Percentiles rank a stretch among this genome's conserved stretches.
These are phyloP conservation scores for Rhododendron ferrugineum DNA, from an alignment of 148 eudicot species.

Conservation along the genomic window DNA sequence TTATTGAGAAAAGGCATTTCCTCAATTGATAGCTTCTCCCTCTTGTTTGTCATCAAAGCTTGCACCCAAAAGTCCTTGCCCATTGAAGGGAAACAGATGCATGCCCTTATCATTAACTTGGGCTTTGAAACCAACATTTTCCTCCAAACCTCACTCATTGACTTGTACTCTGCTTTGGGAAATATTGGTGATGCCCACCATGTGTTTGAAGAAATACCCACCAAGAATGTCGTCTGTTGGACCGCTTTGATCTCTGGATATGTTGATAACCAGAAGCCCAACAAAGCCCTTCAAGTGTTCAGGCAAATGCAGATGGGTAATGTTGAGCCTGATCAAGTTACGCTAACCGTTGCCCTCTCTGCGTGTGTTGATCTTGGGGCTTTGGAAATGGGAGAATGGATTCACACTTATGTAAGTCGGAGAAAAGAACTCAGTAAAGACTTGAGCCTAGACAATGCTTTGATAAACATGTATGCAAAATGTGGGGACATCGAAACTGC, in stretches of 20 bases:
- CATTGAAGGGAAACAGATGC: slow-evolving; percentile 26
- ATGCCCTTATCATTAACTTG: slow-evolving; percentile 22
- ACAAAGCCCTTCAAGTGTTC: slow-evolving; percentile 29
- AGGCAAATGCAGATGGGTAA: slow-evolving; percentile 27
- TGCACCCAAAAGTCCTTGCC: slow-evolving; percentile 24
- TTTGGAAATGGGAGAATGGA: slow-evolving; percentile 38
- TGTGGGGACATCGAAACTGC: slow-evolving; percentile 39
- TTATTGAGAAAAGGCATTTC: slow-evolving; percentile 31
- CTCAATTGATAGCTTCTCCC: slow-evolving; percentile 36
- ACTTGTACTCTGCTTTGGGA: slow-evolving; percentile 26
- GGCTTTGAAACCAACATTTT: slow-evolving; percentile 31
- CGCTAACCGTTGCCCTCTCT: slow-evolving; percentile 33
- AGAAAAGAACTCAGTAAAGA: slow-evolving; percentile 18
- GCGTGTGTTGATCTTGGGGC: slow-evolving; percentile 44
- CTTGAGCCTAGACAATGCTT: slow-evolving; percentile 25
- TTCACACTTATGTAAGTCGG: slow-evolving; percentile 20
- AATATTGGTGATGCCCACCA: slow-evolving; percentile 26
- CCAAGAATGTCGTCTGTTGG: slow-evolving; percentile 37
- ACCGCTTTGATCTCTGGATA: slow-evolving; percentile 38
- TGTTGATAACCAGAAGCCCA: slow-evolving; percentile 24
- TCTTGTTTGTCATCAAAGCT: slow-evolving; percentile 32
- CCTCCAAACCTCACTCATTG: slow-evolving; percentile 30
- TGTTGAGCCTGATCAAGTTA: slow-evolving; percentile 39
- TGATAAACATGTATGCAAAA: slow-evolving; percentile 43
- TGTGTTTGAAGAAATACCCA: slow-evolving; percentile 39